Evolutionary conservation across 2,329 filamentous ascomycete species (phyloP).

Genomic region (Phoma herbarum): DNA sequence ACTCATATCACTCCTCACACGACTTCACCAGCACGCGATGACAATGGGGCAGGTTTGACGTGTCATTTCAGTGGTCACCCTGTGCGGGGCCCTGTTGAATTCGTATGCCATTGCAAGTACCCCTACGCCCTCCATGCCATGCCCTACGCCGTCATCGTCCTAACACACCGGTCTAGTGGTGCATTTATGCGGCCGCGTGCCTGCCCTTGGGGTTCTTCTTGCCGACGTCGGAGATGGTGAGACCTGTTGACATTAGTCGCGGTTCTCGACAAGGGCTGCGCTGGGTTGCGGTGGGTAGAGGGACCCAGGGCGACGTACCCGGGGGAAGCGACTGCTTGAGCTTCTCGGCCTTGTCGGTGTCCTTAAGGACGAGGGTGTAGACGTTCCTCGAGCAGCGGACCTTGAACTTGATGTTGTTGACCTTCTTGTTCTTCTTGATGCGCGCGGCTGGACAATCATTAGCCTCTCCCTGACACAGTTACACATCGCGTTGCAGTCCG

Average conservation of each 20-base stretch:
- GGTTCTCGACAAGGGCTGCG: not conserved
- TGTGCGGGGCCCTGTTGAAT: constrained; percentile 30
- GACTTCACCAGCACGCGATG: not conserved
- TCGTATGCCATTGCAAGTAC: constrained; percentile 45
- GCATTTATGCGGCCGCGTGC: constrained; percentile 48
- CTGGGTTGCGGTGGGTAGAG: not conserved
- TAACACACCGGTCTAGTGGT: constrained; percentile 13
- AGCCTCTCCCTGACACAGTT: not conserved
- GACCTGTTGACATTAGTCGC: constrained; percentile 52
- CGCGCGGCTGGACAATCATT: constrained; percentile 54
- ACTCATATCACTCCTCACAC: too few relatives aligned
- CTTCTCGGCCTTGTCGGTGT: constrained; percentile 99
- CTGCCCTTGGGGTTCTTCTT: constrained; percentile 70
- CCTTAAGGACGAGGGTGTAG: constrained; percentile 98
- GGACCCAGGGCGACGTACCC: constrained; percentile 74
- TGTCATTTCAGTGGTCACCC: constrained; percentile 22
- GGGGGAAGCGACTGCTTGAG: constrained; percentile 98
- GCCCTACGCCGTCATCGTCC: constrained; percentile 20
- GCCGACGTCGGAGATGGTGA: constrained; percentile 67
- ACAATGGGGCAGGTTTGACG: constrained; percentile 15
- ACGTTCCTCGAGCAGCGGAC: constrained; percentile 96
- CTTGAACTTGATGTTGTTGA: constrained; percentile 99
- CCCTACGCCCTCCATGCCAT: constrained; percentile 44
- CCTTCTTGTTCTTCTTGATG: constrained; percentile 88
- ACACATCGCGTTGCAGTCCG: too few relatives aligned